Evolutionary conservation across 345 rosid genomes (phyloP).

Genomic region (Gossypium australe): DNA sequence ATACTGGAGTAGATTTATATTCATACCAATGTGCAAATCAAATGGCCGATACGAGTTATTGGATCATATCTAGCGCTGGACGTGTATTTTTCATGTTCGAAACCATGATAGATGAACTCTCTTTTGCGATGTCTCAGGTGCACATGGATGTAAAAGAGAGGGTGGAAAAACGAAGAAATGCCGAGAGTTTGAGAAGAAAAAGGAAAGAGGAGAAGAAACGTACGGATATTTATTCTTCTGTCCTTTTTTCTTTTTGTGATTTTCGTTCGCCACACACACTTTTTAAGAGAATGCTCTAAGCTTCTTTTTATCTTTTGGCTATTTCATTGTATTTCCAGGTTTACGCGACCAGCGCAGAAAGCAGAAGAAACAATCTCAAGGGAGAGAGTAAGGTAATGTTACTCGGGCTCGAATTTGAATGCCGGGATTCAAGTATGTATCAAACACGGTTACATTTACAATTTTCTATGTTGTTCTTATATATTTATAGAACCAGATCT

Average conservation of each 20-base stretch:
- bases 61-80: neutral
- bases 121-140: slow-evolving; percentile 34
- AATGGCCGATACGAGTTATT: neutral
- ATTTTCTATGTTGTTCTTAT: neutral
- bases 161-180: slow-evolving; percentile 47
- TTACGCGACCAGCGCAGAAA: slow-evolving; percentile 69
- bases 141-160: slow-evolving; percentile 46
- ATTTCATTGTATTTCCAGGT: slow-evolving; percentile 36
- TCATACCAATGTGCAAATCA: neutral
- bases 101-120: neutral
- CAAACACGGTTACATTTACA: neutral
- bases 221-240: slow-evolving; percentile 13
- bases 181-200: slow-evolving; percentile 48
- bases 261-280: neutral
- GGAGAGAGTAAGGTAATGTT: neutral
- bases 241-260: neutral
- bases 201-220: slow-evolving; percentile 82
- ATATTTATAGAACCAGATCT: neutral
- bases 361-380: slow-evolving; percentile 44
- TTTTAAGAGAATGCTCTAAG: neutral
- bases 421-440: neutral
- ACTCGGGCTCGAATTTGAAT: neutral
- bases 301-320: neutral
- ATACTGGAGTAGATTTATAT: neutral
- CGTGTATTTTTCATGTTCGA: neutral